These are phyloP conservation scores for Scheffersomyces coipomensis DNA, from an alignment of 805 yeast genomes.

Conservation along the genomic window DNA sequence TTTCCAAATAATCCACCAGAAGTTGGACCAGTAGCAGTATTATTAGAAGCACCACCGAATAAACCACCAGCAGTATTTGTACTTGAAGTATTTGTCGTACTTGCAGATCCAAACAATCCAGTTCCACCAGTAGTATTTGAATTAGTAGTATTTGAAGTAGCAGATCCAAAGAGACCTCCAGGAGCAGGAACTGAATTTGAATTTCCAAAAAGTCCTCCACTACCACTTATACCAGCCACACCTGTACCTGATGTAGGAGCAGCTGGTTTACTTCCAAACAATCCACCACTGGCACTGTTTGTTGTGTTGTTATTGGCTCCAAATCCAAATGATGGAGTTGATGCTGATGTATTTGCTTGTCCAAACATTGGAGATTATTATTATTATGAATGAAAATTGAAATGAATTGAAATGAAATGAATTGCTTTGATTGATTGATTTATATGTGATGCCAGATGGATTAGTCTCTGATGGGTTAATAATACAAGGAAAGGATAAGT, in stretches of 20 bases:
- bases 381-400: too few species aligned
- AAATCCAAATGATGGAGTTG: neutral
- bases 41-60: slow-evolving; percentile 12
- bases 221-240: slow-evolving; percentile 12
- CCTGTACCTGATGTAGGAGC: slow-evolving; percentile 5
- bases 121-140: slow-evolving; percentile 12
- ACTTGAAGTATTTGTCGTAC: slow-evolving; percentile 5
- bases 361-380: neutral
- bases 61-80: slow-evolving; percentile 15
- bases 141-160: neutral
- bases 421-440: neutral
- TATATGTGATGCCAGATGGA: neutral
- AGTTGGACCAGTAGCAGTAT: slow-evolving; percentile 10
- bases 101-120: slow-evolving; percentile 21
- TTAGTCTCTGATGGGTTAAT: too few species aligned
- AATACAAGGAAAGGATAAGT: too few species aligned
- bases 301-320: slow-evolving; percentile 2
- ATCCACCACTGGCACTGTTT: slow-evolving; percentile 12
- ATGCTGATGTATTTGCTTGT: neutral
- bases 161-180: slow-evolving; percentile 22
- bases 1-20: slow-evolving; percentile 25
- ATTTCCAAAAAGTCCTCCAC: slow-evolving; percentile 22
- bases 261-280: slow-evolving; percentile 18
- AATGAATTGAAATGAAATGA: too few species aligned
- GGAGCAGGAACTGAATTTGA: slow-evolving; percentile 9